These are phyloP conservation scores for Hanseniaspora lachancei DNA, from an alignment of 805 yeast species.

Conservation along the genomic window DNA sequence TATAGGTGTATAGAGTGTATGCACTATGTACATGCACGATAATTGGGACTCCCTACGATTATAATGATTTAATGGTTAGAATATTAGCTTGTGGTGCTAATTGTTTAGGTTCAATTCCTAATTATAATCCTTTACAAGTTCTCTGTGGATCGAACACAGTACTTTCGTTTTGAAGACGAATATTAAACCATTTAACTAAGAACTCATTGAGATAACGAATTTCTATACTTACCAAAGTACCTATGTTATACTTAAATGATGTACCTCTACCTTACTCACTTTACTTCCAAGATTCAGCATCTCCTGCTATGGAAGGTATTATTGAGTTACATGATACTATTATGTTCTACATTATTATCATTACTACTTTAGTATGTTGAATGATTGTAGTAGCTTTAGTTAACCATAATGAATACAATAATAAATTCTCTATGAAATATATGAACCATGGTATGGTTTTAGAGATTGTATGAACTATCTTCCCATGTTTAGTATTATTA, in stretches of 20 bases:
- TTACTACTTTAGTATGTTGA: slow-evolving; percentile 13
- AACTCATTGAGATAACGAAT: neutral
- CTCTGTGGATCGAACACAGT: slow-evolving; percentile 1
- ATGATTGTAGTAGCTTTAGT: slow-evolving; percentile 14
- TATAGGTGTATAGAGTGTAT: no score
- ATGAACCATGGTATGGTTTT: slow-evolving; percentile 20
- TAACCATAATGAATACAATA: slow-evolving; percentile 14
- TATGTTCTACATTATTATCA: slow-evolving; percentile 18
- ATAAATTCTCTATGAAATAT: slow-evolving; percentile 17
- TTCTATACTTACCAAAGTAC: neutral
- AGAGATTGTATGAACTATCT: slow-evolving; percentile 22
- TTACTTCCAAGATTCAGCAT: slow-evolving; percentile 20
- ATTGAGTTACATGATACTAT: slow-evolving; percentile 19
- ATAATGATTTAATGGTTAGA: neutral
- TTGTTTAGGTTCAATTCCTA: neutral
- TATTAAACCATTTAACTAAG: neutral
- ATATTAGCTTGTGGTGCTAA: neutral
- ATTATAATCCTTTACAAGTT: neutral
- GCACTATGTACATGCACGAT: no score
- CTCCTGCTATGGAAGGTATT: slow-evolving; percentile 17
- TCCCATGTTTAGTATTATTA: slow-evolving; percentile 18
- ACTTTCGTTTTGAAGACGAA: neutral
- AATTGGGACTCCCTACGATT: neutral
- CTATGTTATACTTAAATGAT: slow-evolving; percentile 14
- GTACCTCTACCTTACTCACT: slow-evolving; percentile 21